These are phyloP conservation scores for Clonostachys chloroleuca DNA, from an alignment of 2,329 filamentous ascomycete genomes.

Conservation along the genomic window DNA sequence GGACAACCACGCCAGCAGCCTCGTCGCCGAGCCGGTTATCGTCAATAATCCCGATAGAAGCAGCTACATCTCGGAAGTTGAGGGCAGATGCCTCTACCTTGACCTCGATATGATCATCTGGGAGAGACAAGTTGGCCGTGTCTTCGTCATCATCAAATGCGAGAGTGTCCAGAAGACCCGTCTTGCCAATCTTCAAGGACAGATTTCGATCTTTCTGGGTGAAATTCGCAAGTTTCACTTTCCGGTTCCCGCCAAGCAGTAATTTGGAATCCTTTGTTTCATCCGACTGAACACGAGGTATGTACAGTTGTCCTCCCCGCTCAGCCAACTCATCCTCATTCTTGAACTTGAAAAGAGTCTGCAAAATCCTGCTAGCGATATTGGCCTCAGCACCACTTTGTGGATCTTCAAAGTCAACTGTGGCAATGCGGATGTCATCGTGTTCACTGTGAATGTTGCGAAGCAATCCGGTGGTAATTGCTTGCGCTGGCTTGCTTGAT, in stretches of 20 bases:
- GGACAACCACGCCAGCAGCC: slow-evolving; percentile 9
- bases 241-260: neutral
- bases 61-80: slow-evolving; percentile 13
- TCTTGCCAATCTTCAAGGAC: slow-evolving; percentile 1
- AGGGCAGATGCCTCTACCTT: slow-evolving; percentile 11
- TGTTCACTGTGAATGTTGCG: neutral
- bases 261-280: slow-evolving; percentile 7
- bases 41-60: slow-evolving; percentile 17
- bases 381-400: neutral
- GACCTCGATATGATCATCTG: slow-evolving; percentile 23
- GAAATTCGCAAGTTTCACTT: neutral
- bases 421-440: neutral
- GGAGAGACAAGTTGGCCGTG: slow-evolving; percentile 24
- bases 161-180: slow-evolving; percentile 18
- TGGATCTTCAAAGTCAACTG: slow-evolving; percentile 3
- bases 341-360: neutral
- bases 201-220: neutral
- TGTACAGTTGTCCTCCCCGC: slow-evolving; percentile 11
- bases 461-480: slow-evolving; percentile 4
- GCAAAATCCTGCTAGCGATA: neutral
- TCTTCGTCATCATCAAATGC: slow-evolving; percentile 14
- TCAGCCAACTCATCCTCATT: slow-evolving; percentile 13
- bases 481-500: slow-evolving; percentile 6
- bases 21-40: slow-evolving; percentile 12
- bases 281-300: slow-evolving; percentile 7